Evolutionary conservation across 2,329 filamentous ascomycete genomes (phyloP).

Genomic region (Sporothrix inflata): DNA sequence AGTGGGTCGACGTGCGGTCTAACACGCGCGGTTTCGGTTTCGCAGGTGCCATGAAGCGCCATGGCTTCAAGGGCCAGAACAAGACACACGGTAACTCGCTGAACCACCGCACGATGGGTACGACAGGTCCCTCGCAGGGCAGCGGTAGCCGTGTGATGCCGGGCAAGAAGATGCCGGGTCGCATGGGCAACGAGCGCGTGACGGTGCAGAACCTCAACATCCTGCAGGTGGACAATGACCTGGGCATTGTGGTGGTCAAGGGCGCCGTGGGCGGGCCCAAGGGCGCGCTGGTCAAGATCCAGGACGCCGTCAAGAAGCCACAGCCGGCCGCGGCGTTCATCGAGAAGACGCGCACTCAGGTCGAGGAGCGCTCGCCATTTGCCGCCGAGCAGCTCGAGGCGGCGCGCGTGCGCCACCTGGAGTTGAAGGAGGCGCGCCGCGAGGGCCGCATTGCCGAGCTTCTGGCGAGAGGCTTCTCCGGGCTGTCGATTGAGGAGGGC

Average conservation of each 20-base stretch:
- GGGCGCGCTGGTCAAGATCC: slow-evolving; percentile 78
- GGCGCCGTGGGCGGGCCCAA: slow-evolving; percentile 88
- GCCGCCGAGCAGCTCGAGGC: slow-evolving; percentile 51
- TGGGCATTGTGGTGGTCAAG: slow-evolving; percentile 86
- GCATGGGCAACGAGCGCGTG: slow-evolving; percentile 87
- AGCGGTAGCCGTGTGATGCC: slow-evolving; percentile 89
- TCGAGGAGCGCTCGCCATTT: slow-evolving; percentile 53
- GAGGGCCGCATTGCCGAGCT: slow-evolving; percentile 46
- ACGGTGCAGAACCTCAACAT: slow-evolving; percentile 92
- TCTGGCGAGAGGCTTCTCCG: slow-evolving; percentile 32
- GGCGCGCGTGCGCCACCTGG: slow-evolving; percentile 55
- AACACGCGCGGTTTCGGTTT: slow-evolving; percentile 89
- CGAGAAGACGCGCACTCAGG: slow-evolving; percentile 48
- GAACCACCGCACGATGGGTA: slow-evolving; percentile 91
- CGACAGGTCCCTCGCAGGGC: slow-evolving; percentile 85
- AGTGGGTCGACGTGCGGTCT: slow-evolving; percentile 84
- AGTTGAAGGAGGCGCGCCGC: slow-evolving; percentile 56
- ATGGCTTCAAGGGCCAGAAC: slow-evolving; percentile 85
- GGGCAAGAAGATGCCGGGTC: slow-evolving; percentile 96
- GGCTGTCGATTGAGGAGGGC: slow-evolving; percentile 29
- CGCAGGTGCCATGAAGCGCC: slow-evolving; percentile 96
- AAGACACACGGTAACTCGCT: slow-evolving; percentile 94
- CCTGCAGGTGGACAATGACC: slow-evolving; percentile 81
- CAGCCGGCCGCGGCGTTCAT: slow-evolving; percentile 55
- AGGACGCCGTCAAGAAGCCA: slow-evolving; percentile 87